Evolutionary conservation across 1,284 basidiomycete genomes (phyloP).

Genomic region (Apiotrichum gracile): DNA sequence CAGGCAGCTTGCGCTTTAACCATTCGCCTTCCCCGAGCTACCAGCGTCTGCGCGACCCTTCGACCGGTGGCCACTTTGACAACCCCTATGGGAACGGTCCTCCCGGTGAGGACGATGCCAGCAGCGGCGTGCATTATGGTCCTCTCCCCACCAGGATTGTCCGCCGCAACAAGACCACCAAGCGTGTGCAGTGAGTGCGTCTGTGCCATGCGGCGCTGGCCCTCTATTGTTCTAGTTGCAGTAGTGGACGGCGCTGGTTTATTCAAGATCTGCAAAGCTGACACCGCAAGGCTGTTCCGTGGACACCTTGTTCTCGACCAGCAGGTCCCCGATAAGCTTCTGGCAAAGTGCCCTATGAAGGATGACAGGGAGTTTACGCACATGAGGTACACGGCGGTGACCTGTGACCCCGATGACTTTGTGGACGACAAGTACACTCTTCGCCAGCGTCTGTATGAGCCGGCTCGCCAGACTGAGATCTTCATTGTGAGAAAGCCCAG

Average conservation of each 20-base stretch:
- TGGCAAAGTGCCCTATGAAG: conserved; percentile 67
- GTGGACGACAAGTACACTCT: conserved; percentile 69
- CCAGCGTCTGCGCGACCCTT: too few species aligned
- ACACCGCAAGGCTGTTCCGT: conserved; percentile 61
- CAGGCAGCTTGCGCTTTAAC: too few species aligned
- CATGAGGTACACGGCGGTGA: conserved; percentile 90
- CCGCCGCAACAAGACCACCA: conserved; percentile 81
- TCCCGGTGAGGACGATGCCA: conserved; percentile 26
- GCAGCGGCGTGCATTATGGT: conserved; percentile 59
- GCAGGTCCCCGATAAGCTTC: conserved; percentile 74
- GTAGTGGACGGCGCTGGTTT: background rate
- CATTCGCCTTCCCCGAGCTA: too few species aligned
- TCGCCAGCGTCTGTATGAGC: conserved; percentile 72
- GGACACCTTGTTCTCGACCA: conserved; percentile 86
- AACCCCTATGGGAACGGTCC: conserved; percentile 9
- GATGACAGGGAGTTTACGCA: conserved; percentile 86
- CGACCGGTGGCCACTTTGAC: conserved; percentile 10
- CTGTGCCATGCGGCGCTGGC: too few species aligned
- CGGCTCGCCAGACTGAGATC: conserved; percentile 66
- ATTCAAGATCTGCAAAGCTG: too few species aligned
- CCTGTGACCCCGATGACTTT: conserved; percentile 88
- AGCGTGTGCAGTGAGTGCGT: conserved; percentile 70
- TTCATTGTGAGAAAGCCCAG: conserved; percentile 64
- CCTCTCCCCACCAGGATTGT: conserved; percentile 78
- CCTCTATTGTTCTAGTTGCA: background rate